These are phyloP conservation scores for Phlyctochytrium bullatum DNA, from an alignment of 192 early-diverging fungal species.

Conservation along the genomic window DNA sequence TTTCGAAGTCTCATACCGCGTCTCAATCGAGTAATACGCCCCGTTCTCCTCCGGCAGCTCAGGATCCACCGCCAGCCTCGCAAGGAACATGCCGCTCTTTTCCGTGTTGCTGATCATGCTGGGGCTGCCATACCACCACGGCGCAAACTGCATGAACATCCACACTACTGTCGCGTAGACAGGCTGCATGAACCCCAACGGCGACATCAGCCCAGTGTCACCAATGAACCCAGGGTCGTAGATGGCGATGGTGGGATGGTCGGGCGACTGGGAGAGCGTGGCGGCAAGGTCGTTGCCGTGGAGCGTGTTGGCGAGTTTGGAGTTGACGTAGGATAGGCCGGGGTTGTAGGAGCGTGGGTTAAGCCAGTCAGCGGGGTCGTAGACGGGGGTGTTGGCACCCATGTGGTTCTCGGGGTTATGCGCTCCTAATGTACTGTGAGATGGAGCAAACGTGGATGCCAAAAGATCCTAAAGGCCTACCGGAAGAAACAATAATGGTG, in stretches of 20 bases:
- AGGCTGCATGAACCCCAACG: conserved; percentile 7
- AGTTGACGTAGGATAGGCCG: not conserved
- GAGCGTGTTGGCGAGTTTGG: not conserved
- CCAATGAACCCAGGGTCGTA: conserved; percentile 23
- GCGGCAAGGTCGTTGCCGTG: not conserved
- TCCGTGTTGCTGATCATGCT: conserved; percentile 11
- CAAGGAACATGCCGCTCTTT: conserved; percentile 3
- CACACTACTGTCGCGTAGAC: not conserved
- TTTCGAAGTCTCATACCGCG: not conserved
- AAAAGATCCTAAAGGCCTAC: too few relatives aligned
- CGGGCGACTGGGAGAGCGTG: too few relatives aligned
- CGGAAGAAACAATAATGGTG: not conserved
- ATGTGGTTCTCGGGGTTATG: not conserved
- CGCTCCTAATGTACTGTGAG: not conserved
- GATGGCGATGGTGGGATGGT: conserved; percentile 1
- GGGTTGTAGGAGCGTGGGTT: not conserved
- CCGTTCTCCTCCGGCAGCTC: not conserved
- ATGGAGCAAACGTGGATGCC: too few relatives aligned
- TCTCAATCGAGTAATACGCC: not conserved
- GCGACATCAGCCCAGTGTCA: conserved; percentile 13
- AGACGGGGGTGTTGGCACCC: not conserved
- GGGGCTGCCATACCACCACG: conserved; percentile 11
- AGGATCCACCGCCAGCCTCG: not conserved
- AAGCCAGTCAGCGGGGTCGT: not conserved
- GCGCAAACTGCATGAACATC: not conserved